Percentiles rank a stretch among this genome's conserved stretches.
These are phyloP conservation scores for Penicillium desertorum DNA, from an alignment of 495 filamentous ascomycete genomes.

Conservation along the genomic window DNA sequence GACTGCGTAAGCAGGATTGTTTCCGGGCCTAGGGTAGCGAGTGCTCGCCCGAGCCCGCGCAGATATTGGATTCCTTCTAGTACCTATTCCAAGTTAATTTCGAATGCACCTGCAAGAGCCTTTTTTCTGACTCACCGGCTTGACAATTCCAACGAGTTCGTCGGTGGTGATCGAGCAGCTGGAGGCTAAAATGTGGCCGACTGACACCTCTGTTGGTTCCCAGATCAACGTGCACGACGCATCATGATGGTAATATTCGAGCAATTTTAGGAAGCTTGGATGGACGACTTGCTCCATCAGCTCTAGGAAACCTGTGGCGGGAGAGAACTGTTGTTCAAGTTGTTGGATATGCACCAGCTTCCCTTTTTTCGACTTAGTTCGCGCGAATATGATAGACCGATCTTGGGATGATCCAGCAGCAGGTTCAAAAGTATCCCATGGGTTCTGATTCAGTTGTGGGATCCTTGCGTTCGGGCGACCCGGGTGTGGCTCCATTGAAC, in stretches of 20 bases:
- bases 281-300: constrained; percentile 8
- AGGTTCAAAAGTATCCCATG: constrained; percentile 6
- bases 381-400: constrained; percentile 1
- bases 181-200: no score
- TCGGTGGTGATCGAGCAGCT: no score
- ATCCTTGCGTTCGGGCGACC: neutral
- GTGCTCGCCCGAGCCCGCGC: no score
- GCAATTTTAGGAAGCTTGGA: constrained; percentile 5
- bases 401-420: neutral
- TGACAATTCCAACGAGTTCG: no score
- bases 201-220: no score
- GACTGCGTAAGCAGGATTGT: no score
- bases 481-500: neutral
- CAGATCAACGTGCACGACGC: constrained; percentile 2
- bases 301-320: neutral
- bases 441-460: constrained; percentile 1
- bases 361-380: constrained; percentile 3
- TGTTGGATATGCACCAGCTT: constrained; percentile 8
- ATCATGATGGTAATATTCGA: constrained; percentile 7
- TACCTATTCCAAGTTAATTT: no score
- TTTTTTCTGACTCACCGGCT: no score
- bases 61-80: no score
- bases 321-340: constrained; percentile 4
- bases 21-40: no score
- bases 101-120: no score